Evolutionary conservation across 129 eudicot genomes (phyloP), one percentile per base, ranked within the genome.

Genomic region (Lactuca sativa): DNA sequence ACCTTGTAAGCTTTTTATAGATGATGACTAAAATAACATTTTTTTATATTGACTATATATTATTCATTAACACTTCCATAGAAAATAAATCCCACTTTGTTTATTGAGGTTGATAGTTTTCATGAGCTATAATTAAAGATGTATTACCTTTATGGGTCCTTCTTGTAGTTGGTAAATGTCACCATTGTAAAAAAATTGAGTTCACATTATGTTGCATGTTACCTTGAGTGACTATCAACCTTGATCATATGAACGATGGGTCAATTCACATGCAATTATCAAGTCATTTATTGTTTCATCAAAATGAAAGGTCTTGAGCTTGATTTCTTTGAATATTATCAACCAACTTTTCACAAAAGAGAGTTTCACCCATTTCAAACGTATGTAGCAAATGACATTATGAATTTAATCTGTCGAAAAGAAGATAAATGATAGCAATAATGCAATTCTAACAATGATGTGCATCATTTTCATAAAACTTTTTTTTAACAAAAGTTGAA

Each of bases 121-220:
- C 30, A 38, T 38, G 58, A 69, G 51, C 52, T 61, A 3, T 72
- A 49, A 51, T 49, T 61, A 61, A 61, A 61, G 61, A 72, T 25
- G 49, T 6, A 52, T 51, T 17, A 72, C 77, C 53, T 61, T 48
- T 60, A 34, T 11, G 53, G 61, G 69, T 51, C 77, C 31, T 72
- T 53, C 51, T 52, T 32, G 13, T 18, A 48, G 69, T 61, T 49
- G 69, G 53, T 61, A 61, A 51, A 52, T 61, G 61, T 61, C 53
- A 52, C 38, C 15, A 49, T 72, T 49, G 47, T 51, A 51, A 61
- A 72, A 48, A 72, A 58, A 43, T 33, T 33, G 53, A 51, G 69
- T 72, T 72, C 77, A 61, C 54, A 61, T 72, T 61, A 52, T 51
- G 52, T 60, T 61, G 43, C 49, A 72, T 17, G 18, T n/a, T 71